A percentile compares a stretch with the other conserved stretches of the same genome.
These are phyloP conservation scores for Drechslera avenae DNA, from an alignment of 2,329 filamentous ascomycete species.

Conservation along the genomic window DNA sequence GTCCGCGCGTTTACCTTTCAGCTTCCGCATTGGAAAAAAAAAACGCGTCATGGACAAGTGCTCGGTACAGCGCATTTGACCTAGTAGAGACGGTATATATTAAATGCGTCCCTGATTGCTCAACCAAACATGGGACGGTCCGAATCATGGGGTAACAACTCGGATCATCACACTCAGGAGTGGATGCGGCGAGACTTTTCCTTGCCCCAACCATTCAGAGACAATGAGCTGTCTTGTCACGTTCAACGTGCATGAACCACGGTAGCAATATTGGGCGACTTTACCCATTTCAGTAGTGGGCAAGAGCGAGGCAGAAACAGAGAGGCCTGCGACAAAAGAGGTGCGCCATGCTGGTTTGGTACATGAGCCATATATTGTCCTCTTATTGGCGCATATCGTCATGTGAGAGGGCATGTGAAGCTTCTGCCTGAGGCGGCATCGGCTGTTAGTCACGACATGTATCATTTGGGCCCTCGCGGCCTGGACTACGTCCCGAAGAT, in stretches of 20 bases:
- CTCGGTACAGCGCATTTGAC: not conserved
- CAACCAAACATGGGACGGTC: too few species aligned
- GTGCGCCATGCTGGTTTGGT: not conserved
- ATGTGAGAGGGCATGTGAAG: not conserved
- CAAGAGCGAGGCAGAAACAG: slow-evolving; percentile 3
- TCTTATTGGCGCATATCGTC: not conserved
- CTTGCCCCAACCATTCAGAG: too few species aligned
- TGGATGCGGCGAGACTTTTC: too few species aligned
- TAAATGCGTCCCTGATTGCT: too few species aligned
- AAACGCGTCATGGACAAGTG: not conserved
- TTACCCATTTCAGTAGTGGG: not conserved
- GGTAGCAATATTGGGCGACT: too few species aligned
- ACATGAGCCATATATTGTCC: not conserved
- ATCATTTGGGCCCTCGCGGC: not conserved
- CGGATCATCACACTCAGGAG: too few species aligned
- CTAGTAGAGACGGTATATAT: too few species aligned
- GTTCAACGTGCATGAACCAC: too few species aligned
- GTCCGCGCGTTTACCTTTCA: not conserved
- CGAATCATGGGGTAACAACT: too few species aligned
- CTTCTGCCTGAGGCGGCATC: not conserved
- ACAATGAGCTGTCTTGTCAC: too few species aligned
- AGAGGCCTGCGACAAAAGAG: not conserved
- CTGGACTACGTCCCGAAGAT: not conserved
- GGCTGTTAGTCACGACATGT: not conserved
- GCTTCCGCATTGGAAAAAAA: not conserved